phyloP scores from a whole-genome alignment of 805 yeast genomes.

The Starmerella vaccinii region DNA sequence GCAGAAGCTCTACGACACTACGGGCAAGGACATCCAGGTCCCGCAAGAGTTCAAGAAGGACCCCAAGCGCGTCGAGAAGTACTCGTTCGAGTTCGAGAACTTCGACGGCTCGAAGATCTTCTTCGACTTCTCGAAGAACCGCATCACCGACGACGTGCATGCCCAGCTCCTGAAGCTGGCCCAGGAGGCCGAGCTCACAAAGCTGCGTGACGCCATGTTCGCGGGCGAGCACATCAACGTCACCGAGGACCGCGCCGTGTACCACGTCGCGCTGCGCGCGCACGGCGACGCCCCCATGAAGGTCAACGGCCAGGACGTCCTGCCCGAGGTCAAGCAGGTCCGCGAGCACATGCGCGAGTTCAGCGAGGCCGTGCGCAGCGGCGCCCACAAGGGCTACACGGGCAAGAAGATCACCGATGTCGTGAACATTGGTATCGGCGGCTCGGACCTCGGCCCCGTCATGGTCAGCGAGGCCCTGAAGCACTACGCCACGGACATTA shows the following conservation, averaged over 20 bases:
- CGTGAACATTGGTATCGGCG: constrained; percentile 98
- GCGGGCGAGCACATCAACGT: constrained; percentile 87
- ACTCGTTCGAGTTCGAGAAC: constrained; percentile 68
- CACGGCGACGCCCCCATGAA: constrained; percentile 71
- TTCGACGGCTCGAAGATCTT: constrained; percentile 79
- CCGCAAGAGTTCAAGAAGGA: constrained; percentile 70
- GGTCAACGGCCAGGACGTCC: constrained; percentile 83
- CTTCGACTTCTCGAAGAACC: constrained; percentile 92
- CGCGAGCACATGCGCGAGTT: constrained; percentile 95
- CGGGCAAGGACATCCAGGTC: constrained; percentile 63
- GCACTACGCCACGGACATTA: constrained; percentile 63
- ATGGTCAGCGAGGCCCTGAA: constrained; percentile 98
- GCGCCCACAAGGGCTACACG: constrained; percentile 93
- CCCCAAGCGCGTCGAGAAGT: constrained; percentile 62
- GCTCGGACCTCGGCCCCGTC: constrained; percentile 97
- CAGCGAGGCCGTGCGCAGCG: constrained; percentile 80
- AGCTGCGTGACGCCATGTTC: constrained; percentile 83
- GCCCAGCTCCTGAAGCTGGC: constrained; percentile 64
- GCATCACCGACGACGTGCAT: constrained; percentile 76
- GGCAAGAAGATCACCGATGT: constrained; percentile 89
- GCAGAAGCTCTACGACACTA: constrained; percentile 55
- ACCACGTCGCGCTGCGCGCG: constrained; percentile 94
- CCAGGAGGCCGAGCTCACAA: constrained; percentile 77
- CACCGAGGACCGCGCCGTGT: constrained; percentile 90
- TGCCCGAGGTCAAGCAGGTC: constrained; percentile 84